Conservation (phyloP, 495 filamentous ascomycete species). For the Aspergillus saccharolyticus region DNA sequence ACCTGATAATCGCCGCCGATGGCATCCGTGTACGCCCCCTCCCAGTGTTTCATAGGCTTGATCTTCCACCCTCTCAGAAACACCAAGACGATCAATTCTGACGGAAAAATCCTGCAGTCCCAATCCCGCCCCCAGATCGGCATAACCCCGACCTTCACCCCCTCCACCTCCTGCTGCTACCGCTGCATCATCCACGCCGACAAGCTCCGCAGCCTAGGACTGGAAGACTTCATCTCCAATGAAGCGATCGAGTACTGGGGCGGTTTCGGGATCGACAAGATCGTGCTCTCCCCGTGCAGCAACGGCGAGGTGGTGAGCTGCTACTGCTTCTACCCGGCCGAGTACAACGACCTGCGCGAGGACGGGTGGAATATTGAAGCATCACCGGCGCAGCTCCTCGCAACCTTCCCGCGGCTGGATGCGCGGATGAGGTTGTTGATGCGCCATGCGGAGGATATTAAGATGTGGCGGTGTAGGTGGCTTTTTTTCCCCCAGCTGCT, state of each 20-base stretch:
- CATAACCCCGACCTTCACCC: slow-evolving; percentile 21
- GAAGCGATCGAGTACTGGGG: slow-evolving; percentile 34
- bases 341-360: slow-evolving; percentile 21
- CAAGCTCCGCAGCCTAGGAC: slow-evolving; percentile 21
- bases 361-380: slow-evolving; percentile 27
- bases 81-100: no score
- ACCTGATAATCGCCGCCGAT: slow-evolving; percentile 27
- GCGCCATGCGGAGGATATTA: slow-evolving; percentile 27
- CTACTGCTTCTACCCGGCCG: slow-evolving; percentile 24
- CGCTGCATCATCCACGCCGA: slow-evolving; percentile 28
- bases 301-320: slow-evolving; percentile 26
- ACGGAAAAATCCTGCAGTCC: no score
- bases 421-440: slow-evolving; percentile 23
- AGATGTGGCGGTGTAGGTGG: slow-evolving; percentile 27
- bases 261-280: slow-evolving; percentile 30
- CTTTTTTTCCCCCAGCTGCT: not conserved
- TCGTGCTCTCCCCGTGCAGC: slow-evolving; percentile 29
- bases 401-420: slow-evolving; percentile 25
- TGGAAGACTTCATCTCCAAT: slow-evolving; percentile 24
- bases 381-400: slow-evolving; percentile 22
- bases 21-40: slow-evolving; percentile 22
- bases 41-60: no score
- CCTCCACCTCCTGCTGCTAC: slow-evolving; percentile 29
- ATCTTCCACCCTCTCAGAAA: no score
- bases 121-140: slow-evolving; percentile 12